Percentiles rank a stretch among this genome's conserved stretches.
Conservation (phyloP, 1,284 basidiomycete species). For the Lentinula novae-zelandiae region DNA sequence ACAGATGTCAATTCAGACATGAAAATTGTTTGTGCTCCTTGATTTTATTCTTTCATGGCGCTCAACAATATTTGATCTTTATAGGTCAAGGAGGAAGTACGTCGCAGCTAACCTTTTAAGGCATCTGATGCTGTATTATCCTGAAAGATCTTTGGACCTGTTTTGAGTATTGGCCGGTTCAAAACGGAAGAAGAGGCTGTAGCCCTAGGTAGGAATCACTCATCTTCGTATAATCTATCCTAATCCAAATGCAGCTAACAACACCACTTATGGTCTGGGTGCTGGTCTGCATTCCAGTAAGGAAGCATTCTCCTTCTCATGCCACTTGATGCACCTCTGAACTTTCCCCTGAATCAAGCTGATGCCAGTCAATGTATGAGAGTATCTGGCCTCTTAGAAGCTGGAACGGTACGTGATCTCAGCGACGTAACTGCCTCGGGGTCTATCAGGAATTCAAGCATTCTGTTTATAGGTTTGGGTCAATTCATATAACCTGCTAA, state of each 20-base stretch:
- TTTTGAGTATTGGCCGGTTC: slow-evolving; percentile 75
- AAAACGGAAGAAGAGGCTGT: slow-evolving; percentile 69
- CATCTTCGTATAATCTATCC: not conserved
- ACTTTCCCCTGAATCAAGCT: slow-evolving; percentile 33
- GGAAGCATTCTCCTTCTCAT: slow-evolving; percentile 20
- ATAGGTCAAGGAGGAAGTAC: slow-evolving; percentile 72
- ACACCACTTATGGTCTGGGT: slow-evolving; percentile 83
- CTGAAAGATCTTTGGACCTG: slow-evolving; percentile 82
- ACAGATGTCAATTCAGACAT: slow-evolving; percentile 67
- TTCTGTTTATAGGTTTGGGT: slow-evolving; percentile 66
- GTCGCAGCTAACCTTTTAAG: slow-evolving; percentile 8
- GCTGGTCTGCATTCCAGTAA: slow-evolving; percentile 64
- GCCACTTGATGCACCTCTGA: not conserved
- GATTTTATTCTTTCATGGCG: slow-evolving; percentile 2
- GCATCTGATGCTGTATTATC: not conserved
- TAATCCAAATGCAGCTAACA: slow-evolving; percentile 70
- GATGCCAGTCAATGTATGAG: slow-evolving; percentile 88
- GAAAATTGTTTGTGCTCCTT: slow-evolving; percentile 52
- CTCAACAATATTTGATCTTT: not conserved
- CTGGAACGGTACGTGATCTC: slow-evolving; percentile 65
- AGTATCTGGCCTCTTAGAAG: slow-evolving; percentile 77
- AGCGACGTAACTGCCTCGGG: slow-evolving; percentile 6
- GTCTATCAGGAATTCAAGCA: not conserved
- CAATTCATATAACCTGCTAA: slow-evolving; percentile 81
- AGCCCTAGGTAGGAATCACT: not conserved